These are phyloP conservation scores for Apophysomyces elegans DNA, from an alignment of 371 early-diverging fungal species.

Conservation along the genomic window DNA sequence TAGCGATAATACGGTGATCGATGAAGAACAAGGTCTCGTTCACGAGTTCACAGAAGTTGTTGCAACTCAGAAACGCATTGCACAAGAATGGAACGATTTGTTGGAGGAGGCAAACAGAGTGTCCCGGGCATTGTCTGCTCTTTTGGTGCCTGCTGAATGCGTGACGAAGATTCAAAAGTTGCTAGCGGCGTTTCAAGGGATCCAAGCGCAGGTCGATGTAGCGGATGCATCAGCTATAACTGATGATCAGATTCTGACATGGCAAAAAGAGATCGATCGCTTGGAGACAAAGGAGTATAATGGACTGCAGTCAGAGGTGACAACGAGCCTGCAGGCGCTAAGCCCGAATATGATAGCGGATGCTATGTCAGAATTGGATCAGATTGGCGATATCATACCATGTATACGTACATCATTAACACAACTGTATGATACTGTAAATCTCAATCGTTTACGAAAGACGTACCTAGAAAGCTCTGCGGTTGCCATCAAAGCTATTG, in stretches of 20 bases:
- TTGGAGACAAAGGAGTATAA: slow-evolving; percentile 37
- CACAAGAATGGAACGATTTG: slow-evolving; percentile 33
- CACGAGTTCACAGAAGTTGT: slow-evolving; percentile 20
- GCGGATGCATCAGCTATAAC: slow-evolving; percentile 24
- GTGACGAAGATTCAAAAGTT: slow-evolving; percentile 27
- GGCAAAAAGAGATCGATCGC: slow-evolving; percentile 45
- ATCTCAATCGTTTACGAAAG: slow-evolving; percentile 44
- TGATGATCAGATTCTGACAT: slow-evolving; percentile 37
- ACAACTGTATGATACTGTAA: slow-evolving; percentile 43
- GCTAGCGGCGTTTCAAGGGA: slow-evolving; percentile 19
- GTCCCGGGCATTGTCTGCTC: slow-evolving; percentile 21
- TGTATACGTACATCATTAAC: slow-evolving; percentile 34
- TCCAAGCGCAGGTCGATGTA: slow-evolving; percentile 26
- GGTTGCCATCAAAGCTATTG: slow-evolving; percentile 16
- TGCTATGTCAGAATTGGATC: slow-evolving; percentile 29
- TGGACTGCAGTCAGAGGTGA: slow-evolving; percentile 24
- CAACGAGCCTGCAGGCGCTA: slow-evolving; percentile 15
- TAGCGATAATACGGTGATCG: slow-evolving; percentile 9
- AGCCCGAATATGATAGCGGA: slow-evolving; percentile 17
- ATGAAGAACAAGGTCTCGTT: slow-evolving; percentile 15
- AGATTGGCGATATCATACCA: slow-evolving; percentile 34
- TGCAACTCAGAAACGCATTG: slow-evolving; percentile 13
- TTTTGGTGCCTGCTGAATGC: slow-evolving; percentile 38
- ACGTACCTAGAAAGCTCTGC: slow-evolving; percentile 42
- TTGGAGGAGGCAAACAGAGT: slow-evolving; percentile 25